These are phyloP conservation scores for Scheffersomyces titani DNA, from an alignment of 1,139 yeast genomes.

Conservation along the genomic window DNA sequence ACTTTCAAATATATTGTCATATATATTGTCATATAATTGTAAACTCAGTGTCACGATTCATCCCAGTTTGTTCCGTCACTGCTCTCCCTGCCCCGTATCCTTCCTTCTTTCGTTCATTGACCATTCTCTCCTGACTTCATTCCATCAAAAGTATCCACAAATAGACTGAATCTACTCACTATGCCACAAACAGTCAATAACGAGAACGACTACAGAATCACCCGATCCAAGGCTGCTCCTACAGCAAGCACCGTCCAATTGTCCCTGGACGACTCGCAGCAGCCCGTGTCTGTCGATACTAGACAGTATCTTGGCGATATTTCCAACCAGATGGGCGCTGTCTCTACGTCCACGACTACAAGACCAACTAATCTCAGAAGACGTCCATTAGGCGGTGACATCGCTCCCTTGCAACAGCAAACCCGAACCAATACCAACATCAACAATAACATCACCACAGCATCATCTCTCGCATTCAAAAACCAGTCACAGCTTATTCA, in stretches of 20 bases:
- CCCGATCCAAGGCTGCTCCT: slow-evolving; percentile 29
- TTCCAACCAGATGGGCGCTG: slow-evolving; percentile 37
- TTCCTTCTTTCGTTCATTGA: background rate
- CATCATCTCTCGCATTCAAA: slow-evolving; percentile 2
- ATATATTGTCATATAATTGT: background rate
- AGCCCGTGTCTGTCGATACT: slow-evolving; percentile 9
- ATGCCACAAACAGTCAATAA: slow-evolving; percentile 43
- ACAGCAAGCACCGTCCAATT: slow-evolving; percentile 2
- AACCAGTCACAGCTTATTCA: slow-evolving; percentile 5
- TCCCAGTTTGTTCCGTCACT: background rate
- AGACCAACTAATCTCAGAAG: slow-evolving; percentile 16
- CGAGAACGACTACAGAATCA: slow-evolving; percentile 43
- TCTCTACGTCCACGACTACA: slow-evolving; percentile 5
- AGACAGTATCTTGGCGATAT: slow-evolving; percentile 45
- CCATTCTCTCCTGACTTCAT: background rate
- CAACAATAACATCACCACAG: slow-evolving; percentile 1
- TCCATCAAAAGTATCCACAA: background rate
- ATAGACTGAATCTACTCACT: background rate
- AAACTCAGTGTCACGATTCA: background rate
- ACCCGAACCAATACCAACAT: slow-evolving; percentile 5
- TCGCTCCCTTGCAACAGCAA: slow-evolving; percentile 30
- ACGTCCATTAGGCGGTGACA: slow-evolving; percentile 38
- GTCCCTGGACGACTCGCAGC: slow-evolving; percentile 3
- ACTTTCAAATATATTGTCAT: background rate
- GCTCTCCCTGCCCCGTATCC: background rate